Base-by-base conservation (phyloP, 2,329 filamentous ascomycete genomes). In the Colletotrichum abscissum region DNA sequence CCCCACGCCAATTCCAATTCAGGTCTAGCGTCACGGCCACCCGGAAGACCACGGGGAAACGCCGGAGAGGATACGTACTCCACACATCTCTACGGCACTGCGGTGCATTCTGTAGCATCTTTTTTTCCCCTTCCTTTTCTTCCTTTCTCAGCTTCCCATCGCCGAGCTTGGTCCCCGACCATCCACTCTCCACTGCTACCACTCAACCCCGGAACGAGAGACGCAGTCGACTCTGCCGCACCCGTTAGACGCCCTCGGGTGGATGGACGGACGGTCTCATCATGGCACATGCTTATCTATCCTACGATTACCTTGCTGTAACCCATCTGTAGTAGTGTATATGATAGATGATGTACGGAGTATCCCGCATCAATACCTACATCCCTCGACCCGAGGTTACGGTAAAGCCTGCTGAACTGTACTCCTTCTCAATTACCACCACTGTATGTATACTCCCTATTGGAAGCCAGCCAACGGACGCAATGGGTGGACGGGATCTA, bases 21-120 rank as follows among this genome's bases (percentile, higher is more conserved):
- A 26, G 59, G 42, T 19, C 60, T 70, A 70, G 70, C 60, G 70
- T 49, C 33, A 28, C 56, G 62, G 46, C 59, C 26, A 65, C 49
- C 67, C 70, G 70, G 67, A 63, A 70, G 19, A 62, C 70, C n/a
- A 52, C 70, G 67, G 70, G 67, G 67, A 73, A 62, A 70, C 60
- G 49, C 70, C 70, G 70, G 67, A 73, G 60, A 65, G 22, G 55
- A 56, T 70, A 73, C 70, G 60, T 73, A 70, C 35, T 35, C 22
- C 63, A n/a, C 54, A 30, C 49, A 14, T 30, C 38, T 24, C 35
- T 38, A n/a, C 30, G 11, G 30, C 38, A 16, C 22, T 38, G n/a
- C n/a, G 11, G 30, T 22, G 56, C 56, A 52, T 33, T 24, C 49
- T 57, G 14, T 65, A 49, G 16, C 63, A n/a, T 12, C 35, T 22